Conservation (phyloP, 2,329 filamentous ascomycete genomes). For the Coniosporium tulheliwenetii region DNA sequence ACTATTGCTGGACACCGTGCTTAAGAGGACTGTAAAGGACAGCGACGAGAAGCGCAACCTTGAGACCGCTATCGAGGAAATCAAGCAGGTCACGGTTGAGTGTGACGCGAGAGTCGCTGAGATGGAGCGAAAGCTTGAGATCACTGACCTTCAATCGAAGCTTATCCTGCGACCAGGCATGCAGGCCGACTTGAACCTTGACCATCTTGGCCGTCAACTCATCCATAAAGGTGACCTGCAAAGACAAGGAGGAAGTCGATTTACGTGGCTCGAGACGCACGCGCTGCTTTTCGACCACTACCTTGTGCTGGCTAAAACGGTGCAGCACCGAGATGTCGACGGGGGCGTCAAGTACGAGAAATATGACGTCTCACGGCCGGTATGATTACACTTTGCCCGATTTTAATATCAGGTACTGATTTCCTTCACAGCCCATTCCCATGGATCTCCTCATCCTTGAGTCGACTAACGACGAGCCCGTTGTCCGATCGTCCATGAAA, state of each 20-base stretch:
- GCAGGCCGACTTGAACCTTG: conserved; percentile 77
- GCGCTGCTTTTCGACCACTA: conserved; percentile 94
- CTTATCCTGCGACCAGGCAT: conserved; percentile 77
- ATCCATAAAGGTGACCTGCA: conserved; percentile 82
- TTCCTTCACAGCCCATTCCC: conserved; percentile 52
- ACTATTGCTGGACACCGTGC: conserved; percentile 65
- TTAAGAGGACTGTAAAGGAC: conserved; percentile 69
- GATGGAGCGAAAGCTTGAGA: conserved; percentile 76
- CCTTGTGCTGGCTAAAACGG: conserved; percentile 73
- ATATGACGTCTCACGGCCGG: conserved; percentile 87
- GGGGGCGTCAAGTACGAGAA: conserved; percentile 59
- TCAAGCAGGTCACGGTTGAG: conserved; percentile 75
- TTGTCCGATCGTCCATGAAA: conserved; percentile 64
- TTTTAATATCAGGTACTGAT: conserved; percentile 1
- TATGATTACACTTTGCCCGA: conserved; percentile 20
- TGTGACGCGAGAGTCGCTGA: conserved; percentile 88
- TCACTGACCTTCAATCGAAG: conserved; percentile 71
- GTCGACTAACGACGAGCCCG: conserved; percentile 79
- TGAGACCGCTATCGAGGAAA: conserved; percentile 73
- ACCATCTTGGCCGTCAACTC: conserved; percentile 83
- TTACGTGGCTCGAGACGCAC: conserved; percentile 88
- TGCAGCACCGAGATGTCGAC: conserved; percentile 51
- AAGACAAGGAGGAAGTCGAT: conserved; percentile 72
- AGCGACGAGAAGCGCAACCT: conserved; percentile 83
- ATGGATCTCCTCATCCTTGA: conserved; percentile 93